Evolutionary conservation across 1,139 yeast species (phyloP), one percentile per base, ranked within the genome.

Genomic region (Candida sanyaensis): DNA sequence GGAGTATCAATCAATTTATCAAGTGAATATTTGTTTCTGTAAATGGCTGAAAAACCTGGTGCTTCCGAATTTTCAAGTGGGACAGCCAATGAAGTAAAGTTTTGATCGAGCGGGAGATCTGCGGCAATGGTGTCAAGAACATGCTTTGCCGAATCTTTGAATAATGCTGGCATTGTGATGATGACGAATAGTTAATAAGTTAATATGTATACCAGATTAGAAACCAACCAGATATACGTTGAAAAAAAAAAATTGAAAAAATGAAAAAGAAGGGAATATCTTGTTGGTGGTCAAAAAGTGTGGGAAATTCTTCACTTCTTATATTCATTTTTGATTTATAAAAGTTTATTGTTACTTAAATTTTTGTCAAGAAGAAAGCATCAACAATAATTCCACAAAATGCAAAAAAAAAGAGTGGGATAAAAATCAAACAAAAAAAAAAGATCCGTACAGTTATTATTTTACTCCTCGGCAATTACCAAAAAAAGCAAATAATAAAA

Each of bases 21-120:
- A n/a, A 66, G 66, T 4, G 73, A 59, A 39, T 54, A 57, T 1
- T 60, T 63, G 59, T 79, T 82, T 58, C 90, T 68, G 62, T 79
- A 86, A 37, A 82, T 58, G 2, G 78, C 65, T 10, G 88, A 81
- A 60, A 60, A 78, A 1, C 88, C 88, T 1, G 70, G 68, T 52
- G 60, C 61, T 48, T 64, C 65, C 39, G 84, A 53, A 27, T 77
- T 73, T 2, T 84, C 80, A 0, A 85, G 49, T 0, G 83, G 68
- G 3, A 69, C 59, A 4, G 71, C 50, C 31, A 36, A 37, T 11
- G 41, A 24, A 13, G 21, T 27, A 10, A 27, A 12, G 6, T 28
- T 38, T 27, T 44, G 49, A 40, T 49, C 51, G n/a, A 54, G n/a
- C 7, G 55, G 57, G 13, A 50, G 31, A 12, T 43, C 42, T 8